Conservation (phyloP, 495 filamentous ascomycete genomes). For the Neurospora hispaniola region DNA sequence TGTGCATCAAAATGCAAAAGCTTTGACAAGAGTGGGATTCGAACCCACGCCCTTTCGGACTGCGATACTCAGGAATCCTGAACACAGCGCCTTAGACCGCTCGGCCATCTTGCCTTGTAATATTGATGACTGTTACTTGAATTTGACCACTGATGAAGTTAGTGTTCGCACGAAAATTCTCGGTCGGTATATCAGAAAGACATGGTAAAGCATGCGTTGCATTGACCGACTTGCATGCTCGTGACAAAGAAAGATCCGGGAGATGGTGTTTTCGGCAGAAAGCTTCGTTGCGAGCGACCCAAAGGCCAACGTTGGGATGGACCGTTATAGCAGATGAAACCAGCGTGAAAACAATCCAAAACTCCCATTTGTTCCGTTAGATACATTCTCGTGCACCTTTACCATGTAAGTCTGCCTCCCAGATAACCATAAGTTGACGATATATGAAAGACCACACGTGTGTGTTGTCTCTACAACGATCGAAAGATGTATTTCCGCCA, state of each 20-base stretch:
- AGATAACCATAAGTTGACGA: not conserved
- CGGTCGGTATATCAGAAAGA: not conserved
- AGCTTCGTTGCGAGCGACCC: not conserved
- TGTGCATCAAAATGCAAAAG: not conserved
- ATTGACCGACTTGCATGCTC: not conserved
- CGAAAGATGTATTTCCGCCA: not conserved
- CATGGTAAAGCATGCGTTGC: not conserved
- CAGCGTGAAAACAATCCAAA: not conserved
- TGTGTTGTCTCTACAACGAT: not conserved
- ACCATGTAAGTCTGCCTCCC: not conserved
- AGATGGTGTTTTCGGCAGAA: not conserved
- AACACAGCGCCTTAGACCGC: not conserved
- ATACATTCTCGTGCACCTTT: constrained; percentile 7
- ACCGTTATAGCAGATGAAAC: not conserved
- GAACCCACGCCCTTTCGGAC: constrained; percentile 9
- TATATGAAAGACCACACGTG: not conserved
- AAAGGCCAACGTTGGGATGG: not conserved
- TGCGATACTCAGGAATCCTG: constrained; percentile 2
- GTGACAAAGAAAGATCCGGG: not conserved
- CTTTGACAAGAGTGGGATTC: constrained; percentile 10
- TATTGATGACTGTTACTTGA: too few species aligned
- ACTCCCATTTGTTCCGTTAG: constrained; percentile 4
- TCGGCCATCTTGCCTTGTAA: too few species aligned
- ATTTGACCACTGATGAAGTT: too few species aligned
- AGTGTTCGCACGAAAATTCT: not conserved